Base-by-base conservation (phyloP, 164 flowering plant genomes). In the Vitis labrusca region DNA sequence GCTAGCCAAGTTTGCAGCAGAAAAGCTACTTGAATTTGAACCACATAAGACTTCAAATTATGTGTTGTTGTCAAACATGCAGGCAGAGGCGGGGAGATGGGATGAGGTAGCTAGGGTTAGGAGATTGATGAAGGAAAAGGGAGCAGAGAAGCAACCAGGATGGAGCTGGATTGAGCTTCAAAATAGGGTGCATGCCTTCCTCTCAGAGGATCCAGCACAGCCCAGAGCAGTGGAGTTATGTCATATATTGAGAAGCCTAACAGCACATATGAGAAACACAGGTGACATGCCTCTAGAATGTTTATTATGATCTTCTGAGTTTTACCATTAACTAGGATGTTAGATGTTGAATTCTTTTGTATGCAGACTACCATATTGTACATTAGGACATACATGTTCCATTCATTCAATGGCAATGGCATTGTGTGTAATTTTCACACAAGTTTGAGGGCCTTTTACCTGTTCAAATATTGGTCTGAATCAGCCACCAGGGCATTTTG, bases 81-180 rank as follows among this genome's bases (percentile, higher is more conserved):
- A 71, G 64, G 79, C 75, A 9, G 82, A 79, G 65, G 70, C 59
- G 11, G 71, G 80, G 8, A 71, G 67, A 47, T 79, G 79, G 79
- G 70, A 76, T 55, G 75, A 73, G 57, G 75, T 66, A 15, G 74
- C 64, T 61, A 67, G 59, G 61, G 69, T 71, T 3, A 70, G 79
- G 61, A 65, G 37, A 50, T 53, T 56, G 37, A 71, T 79, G 70
- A 44, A 58, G 48, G 65, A 51, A 17, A 64, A 61, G 12, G 58
- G 29, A 32, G 68, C 65, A 11, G 71, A 58, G 50, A 79, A 76
- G 68, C 60, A 76, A 71, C 66, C 74, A 1, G 78, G 80, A 10
- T 68, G 70, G 55, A 79, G 82, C 64, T 78, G 76, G 73, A 57
- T 74, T 13, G 75, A 74, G 59, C 44, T 67, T 14, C 54, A 57